Evolutionary conservation across 805 yeast genomes (phyloP).

Genomic region (Monosporozyma servazzii): DNA sequence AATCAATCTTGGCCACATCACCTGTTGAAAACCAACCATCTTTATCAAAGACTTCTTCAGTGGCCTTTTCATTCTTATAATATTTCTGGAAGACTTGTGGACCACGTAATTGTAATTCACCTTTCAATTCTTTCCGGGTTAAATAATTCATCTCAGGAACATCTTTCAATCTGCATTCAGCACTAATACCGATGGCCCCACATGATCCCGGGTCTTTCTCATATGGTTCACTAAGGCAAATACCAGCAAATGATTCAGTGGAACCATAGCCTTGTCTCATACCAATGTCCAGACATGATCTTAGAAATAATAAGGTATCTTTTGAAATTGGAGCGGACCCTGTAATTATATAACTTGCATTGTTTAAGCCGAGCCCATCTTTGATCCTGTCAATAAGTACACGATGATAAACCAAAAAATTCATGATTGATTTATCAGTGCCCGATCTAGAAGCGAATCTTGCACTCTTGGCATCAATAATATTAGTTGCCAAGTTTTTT

Average conservation of each 20-base stretch:
- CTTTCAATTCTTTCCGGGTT: conserved; percentile 37
- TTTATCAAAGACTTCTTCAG: conserved; percentile 41
- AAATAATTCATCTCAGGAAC: conserved; percentile 55
- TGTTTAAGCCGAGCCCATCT: conserved; percentile 40
- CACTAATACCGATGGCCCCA: conserved; percentile 48
- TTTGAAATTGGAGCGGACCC: conserved; percentile 70
- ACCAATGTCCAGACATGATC: conserved; percentile 49
- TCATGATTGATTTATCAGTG: conserved; percentile 33
- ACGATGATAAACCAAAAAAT: conserved; percentile 26
- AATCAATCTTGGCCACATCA: conserved; percentile 49
- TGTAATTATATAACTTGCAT: conserved; percentile 33
- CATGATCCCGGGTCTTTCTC: conserved; percentile 46
- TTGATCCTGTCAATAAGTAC: conserved; percentile 36
- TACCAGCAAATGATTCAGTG: conserved; percentile 65
- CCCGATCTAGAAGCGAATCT: conserved; percentile 28
- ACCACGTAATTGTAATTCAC: conserved; percentile 57
- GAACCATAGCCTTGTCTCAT: conserved; percentile 67
- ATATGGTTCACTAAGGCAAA: conserved; percentile 35
- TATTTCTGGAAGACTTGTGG: conserved; percentile 52
- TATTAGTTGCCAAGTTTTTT: conserved; percentile 19
- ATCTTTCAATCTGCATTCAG: conserved; percentile 53
- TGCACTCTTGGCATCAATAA: conserved; percentile 18
- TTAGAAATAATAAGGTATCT: conserved; percentile 51
- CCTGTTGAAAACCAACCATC: conserved; percentile 64
- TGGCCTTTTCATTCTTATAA: conserved; percentile 48